Percentiles rank a stretch among this genome's conserved stretches.
phyloP scores from a whole-genome alignment of 2,329 filamentous ascomycete species.

The Aspergillus viridinutans region DNA sequence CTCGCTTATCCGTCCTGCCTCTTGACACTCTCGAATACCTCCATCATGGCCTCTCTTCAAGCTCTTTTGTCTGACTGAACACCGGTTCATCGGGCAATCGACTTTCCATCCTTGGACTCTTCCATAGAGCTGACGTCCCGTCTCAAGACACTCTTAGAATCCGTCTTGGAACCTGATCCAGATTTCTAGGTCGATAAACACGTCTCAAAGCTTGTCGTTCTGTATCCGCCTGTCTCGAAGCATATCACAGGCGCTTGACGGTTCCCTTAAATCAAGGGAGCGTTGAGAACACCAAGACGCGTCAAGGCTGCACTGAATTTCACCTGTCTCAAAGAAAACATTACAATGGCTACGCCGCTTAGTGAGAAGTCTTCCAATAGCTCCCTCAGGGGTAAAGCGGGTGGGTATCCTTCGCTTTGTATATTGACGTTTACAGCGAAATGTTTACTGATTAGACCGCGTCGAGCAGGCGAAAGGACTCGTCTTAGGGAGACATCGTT shows the following conservation, averaged over 20 bases:
- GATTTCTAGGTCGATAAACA: not conserved
- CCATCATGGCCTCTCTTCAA: slow-evolving; percentile 8
- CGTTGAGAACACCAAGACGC: not conserved
- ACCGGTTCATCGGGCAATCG: not conserved
- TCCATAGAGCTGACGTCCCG: not conserved
- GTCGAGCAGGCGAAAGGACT: slow-evolving; percentile 12
- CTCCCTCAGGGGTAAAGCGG: slow-evolving; percentile 7
- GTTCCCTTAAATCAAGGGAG: not conserved
- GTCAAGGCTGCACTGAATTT: not conserved
- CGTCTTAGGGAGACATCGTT: slow-evolving; percentile 28
- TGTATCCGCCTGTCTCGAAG: not conserved
- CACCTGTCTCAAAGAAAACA: not conserved
- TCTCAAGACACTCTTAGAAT: not conserved
- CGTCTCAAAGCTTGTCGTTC: not conserved
- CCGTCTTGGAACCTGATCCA: not conserved
- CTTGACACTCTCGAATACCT: not conserved
- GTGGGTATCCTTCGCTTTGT: slow-evolving; percentile 1
- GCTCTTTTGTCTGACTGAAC: slow-evolving; percentile 4
- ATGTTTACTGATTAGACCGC: not conserved
- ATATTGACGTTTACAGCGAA: not conserved
- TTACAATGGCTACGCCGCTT: slow-evolving; percentile 15
- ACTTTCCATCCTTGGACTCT: not conserved
- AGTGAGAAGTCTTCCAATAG: slow-evolving; percentile 13
- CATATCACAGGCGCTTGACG: not conserved
- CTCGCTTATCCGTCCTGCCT: not conserved